Conservation (phyloP, 1,139 yeast genomes). For the Candida labiduridarum region DNA sequence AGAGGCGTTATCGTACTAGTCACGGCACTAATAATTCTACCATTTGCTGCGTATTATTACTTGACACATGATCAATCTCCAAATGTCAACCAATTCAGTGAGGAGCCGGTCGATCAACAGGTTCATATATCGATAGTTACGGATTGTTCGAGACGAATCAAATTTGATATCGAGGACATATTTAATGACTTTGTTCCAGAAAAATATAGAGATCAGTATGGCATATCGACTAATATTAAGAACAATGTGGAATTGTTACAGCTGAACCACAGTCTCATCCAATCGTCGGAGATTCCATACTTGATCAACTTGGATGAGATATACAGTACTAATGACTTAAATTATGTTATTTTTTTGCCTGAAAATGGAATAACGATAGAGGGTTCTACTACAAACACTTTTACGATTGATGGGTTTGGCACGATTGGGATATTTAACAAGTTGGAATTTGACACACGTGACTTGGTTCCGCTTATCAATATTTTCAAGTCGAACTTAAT, state of each 20-base stretch:
- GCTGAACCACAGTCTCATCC: constrained; percentile 2
- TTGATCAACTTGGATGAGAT: constrained; percentile 6
- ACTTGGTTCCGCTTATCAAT: constrained; percentile 62
- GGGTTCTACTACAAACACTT: constrained; percentile 61
- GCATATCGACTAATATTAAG: neutral
- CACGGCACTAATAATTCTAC: neutral
- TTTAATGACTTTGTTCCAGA: constrained; percentile 1
- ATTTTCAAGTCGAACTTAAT: constrained; percentile 76
- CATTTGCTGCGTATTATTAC: constrained; percentile 3
- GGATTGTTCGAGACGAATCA: constrained; percentile 1
- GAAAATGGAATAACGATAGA: constrained; percentile 47
- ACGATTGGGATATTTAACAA: constrained; percentile 58
- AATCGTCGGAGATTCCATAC: constrained; percentile 4
- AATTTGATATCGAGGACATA: neutral
- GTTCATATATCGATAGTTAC: constrained; percentile 5
- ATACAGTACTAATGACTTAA: constrained; percentile 5
- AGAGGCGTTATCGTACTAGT: neutral
- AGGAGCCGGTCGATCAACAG: constrained; percentile 3
- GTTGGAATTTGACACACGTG: constrained; percentile 32
- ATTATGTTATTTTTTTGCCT: constrained; percentile 41
- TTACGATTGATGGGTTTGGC: constrained; percentile 92
- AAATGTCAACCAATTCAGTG: neutral
- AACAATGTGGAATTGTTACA: constrained; percentile 6
- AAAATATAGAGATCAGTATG: neutral
- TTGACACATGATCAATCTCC: neutral